Conservation (phyloP, 805 yeast genomes). For the Saccharomycodes ludwigii region DNA sequence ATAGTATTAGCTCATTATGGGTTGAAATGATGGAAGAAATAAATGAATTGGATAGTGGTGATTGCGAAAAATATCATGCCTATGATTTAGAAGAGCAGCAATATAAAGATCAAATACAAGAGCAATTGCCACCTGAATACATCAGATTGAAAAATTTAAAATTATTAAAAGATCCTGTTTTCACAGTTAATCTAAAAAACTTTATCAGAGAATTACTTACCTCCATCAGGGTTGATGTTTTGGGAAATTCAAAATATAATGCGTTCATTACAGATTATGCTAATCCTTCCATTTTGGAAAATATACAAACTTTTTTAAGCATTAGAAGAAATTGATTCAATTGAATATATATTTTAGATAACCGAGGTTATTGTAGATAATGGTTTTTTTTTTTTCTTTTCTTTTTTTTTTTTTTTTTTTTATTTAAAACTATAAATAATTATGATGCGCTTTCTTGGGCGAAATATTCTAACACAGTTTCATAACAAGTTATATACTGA, state of each 20-base stretch:
- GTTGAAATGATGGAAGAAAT: slow-evolving; percentile 59
- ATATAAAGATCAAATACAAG: slow-evolving; percentile 12
- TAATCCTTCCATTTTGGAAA: slow-evolving; percentile 16
- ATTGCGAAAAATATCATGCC: slow-evolving; percentile 39
- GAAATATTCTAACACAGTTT: slow-evolving; percentile 28
- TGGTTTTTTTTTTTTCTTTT: background rate
- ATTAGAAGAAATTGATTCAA: slow-evolving; percentile 1
- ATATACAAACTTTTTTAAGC: slow-evolving; percentile 16
- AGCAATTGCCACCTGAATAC: slow-evolving; percentile 18
- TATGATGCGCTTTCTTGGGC: too few species aligned
- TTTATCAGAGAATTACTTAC: slow-evolving; percentile 26
- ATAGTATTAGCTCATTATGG: slow-evolving; percentile 30
- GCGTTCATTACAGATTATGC: slow-evolving; percentile 12
- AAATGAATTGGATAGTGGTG: slow-evolving; percentile 47
- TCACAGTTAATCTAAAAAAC: slow-evolving; percentile 35
- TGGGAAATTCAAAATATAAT: slow-evolving; percentile 16
- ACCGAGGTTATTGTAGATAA: background rate
- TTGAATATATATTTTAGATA: background rate
- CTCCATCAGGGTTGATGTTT: slow-evolving; percentile 1
- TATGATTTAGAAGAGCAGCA: slow-evolving; percentile 26
- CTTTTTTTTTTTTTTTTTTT: background rate
- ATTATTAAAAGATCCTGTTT: slow-evolving; percentile 39
- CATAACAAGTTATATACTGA: slow-evolving; percentile 64
- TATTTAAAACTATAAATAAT: too few species aligned
- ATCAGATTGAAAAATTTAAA: slow-evolving; percentile 29